Percentiles rank a stretch among this genome's conserved stretches.
phyloP scores from a whole-genome alignment of 169 alveolate genomes.

The Cryptosporidium ryanae region DNA sequence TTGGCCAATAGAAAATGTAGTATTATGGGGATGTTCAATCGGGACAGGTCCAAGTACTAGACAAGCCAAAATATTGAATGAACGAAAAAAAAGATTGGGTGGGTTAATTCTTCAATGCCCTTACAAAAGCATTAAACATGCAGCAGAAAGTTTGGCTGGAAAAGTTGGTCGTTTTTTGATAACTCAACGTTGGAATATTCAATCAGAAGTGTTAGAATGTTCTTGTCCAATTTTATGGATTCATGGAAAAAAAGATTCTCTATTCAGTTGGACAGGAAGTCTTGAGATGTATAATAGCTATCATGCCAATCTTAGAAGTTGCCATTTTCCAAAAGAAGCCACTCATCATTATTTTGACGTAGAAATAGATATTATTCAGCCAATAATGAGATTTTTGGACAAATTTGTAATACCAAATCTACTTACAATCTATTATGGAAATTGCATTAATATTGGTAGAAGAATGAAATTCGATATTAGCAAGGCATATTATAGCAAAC shows the following conservation, averaged over 20 bases:
- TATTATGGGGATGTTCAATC: constrained; percentile 81
- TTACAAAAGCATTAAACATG: constrained; percentile 78
- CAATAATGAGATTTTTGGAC: constrained; percentile 72
- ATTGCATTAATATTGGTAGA: constrained; percentile 28
- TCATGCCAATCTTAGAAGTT: constrained; percentile 64
- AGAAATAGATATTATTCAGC: constrained; percentile 70
- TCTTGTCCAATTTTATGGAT: constrained; percentile 80
- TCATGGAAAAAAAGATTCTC: constrained; percentile 78
- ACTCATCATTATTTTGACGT: constrained; percentile 77
- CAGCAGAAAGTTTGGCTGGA: constrained; percentile 79
- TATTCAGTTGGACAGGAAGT: constrained; percentile 76
- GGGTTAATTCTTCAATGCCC: constrained; percentile 81
- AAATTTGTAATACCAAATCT: constrained; percentile 44
- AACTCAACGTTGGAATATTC: constrained; percentile 78
- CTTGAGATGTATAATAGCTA: constrained; percentile 73
- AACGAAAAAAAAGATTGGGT: constrained; percentile 55
- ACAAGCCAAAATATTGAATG: constrained; percentile 70
- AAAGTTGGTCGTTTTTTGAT: constrained; percentile 76
- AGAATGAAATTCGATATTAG: constrained; percentile 12
- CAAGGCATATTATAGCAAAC: constrained; percentile 9
- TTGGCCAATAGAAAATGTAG: constrained; percentile 78
- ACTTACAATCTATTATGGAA: not conserved
- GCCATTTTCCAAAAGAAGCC: constrained; percentile 79
- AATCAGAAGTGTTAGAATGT: constrained; percentile 76
- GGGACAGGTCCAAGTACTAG: constrained; percentile 84